Base-by-base conservation (phyloP, 306 rosid genomes). In the Pterocarpus santalinus region DNA sequence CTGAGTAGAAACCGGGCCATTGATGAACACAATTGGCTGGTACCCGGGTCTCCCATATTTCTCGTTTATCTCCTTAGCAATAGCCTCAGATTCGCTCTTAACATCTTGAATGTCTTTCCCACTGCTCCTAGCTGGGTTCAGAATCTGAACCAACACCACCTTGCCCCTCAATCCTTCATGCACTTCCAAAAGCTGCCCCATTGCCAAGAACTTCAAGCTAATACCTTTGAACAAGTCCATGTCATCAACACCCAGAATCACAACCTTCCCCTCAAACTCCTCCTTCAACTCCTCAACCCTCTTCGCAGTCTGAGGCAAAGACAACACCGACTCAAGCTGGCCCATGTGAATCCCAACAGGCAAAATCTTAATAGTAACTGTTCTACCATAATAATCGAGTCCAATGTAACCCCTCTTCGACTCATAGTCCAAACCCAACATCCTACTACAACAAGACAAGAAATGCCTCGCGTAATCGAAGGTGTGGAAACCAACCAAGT, bases 321-420 rank as follows among this genome's bases (percentile, higher is more conserved):
- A 83, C 75, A 90, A 70, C 8, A 87, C 53, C 0, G 90, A 83
- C 34, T 86, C 63, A 3, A 87, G 88, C 69, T 87, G 89, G 15
- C 91, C 97, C 94, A 92, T 85, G 62, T 92, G 97, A 43, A 91
- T 85, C 73, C 97, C 97, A 2, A 78, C 92, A 1, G 97, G 94
- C 1, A 82, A 38, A 47, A 92, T 90, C 93, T 92, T 90, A 1
- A 92, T 66, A 2, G 89, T 89, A 1, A 92, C 94, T 3, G 86
- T 90, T 65, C 97, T n/a, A 1, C 97, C 97, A 13, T 84, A 86
- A 47, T 90, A 90, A 53, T 92, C 94, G 10, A 92, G 39, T 1
- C 91, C 97, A 85, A 92, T 87, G 87, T 90, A 87, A 60, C 94
- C 97, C 82, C 92, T 86, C n/a, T 90, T 92, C 5, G 90, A 90